phyloP scores from a whole-genome alignment of 1,139 yeast genomes.

The Suhomyces bolitotheri region DNA sequence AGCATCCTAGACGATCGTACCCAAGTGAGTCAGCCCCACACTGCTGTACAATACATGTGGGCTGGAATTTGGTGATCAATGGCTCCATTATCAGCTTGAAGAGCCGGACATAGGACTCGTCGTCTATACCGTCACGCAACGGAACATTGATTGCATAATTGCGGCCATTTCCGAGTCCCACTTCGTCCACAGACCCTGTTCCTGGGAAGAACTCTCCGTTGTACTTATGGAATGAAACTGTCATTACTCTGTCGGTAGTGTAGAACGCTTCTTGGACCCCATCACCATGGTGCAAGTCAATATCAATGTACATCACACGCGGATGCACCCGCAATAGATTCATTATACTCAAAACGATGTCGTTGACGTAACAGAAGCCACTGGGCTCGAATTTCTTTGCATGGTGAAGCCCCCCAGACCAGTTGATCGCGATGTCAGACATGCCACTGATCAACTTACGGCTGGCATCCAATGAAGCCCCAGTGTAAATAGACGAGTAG shows the following conservation, averaged over 20 bases:
- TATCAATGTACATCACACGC: slow-evolving; percentile 88
- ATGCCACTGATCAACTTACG: slow-evolving; percentile 79
- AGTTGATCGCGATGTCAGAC: slow-evolving; percentile 93
- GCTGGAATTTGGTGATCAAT: slow-evolving; percentile 75
- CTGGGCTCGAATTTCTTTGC: slow-evolving; percentile 93
- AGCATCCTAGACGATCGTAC: slow-evolving; percentile 90
- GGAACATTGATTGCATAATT: slow-evolving; percentile 93
- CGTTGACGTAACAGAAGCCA: slow-evolving; percentile 95
- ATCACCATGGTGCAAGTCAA: slow-evolving; percentile 96
- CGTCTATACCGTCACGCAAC: slow-evolving; percentile 91
- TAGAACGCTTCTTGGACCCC: slow-evolving; percentile 98
- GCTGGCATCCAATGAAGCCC: slow-evolving; percentile 92
- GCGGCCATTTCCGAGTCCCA: slow-evolving; percentile 84
- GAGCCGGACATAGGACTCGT: slow-evolving; percentile 75
- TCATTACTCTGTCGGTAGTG: slow-evolving; percentile 93
- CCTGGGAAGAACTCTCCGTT: slow-evolving; percentile 97
- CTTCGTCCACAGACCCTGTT: slow-evolving; percentile 85
- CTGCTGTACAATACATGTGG: slow-evolving; percentile 90
- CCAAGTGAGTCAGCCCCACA: slow-evolving; percentile 98
- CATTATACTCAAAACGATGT: slow-evolving; percentile 84
- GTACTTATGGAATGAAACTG: slow-evolving; percentile 91
- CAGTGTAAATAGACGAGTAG: slow-evolving; percentile 82
- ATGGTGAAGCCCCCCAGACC: slow-evolving; percentile 97
- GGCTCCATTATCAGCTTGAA: slow-evolving; percentile 89
- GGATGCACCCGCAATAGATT: slow-evolving; percentile 85